Evolutionary conservation across 2,329 filamentous ascomycete species (phyloP).

Genomic region (Exophiala xenobiotica): DNA sequence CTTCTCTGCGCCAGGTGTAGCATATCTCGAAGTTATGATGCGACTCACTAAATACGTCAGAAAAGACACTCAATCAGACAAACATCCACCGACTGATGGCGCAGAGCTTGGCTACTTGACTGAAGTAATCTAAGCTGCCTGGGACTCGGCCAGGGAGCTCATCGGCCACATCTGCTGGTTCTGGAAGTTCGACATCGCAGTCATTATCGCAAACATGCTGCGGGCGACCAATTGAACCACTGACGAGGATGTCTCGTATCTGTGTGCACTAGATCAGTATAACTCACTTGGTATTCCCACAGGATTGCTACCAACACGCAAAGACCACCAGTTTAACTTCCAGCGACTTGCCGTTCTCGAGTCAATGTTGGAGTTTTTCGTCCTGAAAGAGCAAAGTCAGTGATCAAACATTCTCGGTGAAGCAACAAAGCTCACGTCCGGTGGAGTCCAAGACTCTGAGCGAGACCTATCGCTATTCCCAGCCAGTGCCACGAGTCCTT

Average conservation of each 20-base stretch:
- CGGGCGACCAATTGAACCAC: not conserved
- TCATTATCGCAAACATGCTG: not conserved
- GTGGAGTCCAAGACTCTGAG: slow-evolving; percentile 1
- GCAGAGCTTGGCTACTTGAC: not conserved
- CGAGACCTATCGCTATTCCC: slow-evolving; percentile 15
- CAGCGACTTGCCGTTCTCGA: not conserved
- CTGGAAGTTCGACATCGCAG: not conserved
- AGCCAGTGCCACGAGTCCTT: slow-evolving; percentile 41
- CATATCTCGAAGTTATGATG: not conserved
- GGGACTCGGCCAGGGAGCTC: not conserved
- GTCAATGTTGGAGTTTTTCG: not conserved
- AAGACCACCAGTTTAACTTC: not conserved
- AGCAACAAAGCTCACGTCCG: not conserved
- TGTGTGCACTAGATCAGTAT: not conserved
- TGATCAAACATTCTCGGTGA: too few species aligned
- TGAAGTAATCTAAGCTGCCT: not conserved
- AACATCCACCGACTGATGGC: not conserved
- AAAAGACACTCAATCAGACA: too few species aligned
- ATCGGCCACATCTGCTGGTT: not conserved
- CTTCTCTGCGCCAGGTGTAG: not conserved
- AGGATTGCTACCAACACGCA: not conserved
- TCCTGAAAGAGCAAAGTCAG: not conserved
- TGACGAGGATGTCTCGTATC: not conserved
- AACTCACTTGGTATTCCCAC: too few species aligned
- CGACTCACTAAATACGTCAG: slow-evolving; percentile 1